A percentile compares a stretch with the other conserved stretches of the same genome.
These are phyloP conservation scores for Golubevia sp. DNA, from an alignment of 1,284 basidiomycete species.

Conservation along the genomic window DNA sequence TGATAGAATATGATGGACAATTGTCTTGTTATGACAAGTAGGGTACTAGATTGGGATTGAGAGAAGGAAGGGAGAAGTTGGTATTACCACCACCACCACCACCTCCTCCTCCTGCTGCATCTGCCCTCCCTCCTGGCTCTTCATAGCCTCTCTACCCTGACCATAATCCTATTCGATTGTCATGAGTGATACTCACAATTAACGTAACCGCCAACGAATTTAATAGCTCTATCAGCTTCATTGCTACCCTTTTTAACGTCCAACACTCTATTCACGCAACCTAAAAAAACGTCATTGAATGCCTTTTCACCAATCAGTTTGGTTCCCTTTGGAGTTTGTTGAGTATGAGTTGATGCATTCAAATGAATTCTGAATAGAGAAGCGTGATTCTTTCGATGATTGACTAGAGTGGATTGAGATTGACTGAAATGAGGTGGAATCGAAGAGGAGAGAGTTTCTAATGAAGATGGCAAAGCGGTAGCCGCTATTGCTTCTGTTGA, in stretches of 20 bases:
- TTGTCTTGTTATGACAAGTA: no score
- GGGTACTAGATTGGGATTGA: no score
- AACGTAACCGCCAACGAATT: conserved; percentile 51
- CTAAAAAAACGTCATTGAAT: conserved; percentile 51
- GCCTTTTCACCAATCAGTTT: conserved; percentile 51
- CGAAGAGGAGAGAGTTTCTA: background rate
- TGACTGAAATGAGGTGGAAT: conserved; percentile 38
- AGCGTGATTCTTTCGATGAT: conserved; percentile 58
- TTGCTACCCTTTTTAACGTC: conserved; percentile 48
- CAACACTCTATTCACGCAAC: conserved; percentile 47
- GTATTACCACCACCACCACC: no score
- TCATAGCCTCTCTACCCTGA: background rate
- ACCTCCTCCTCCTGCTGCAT: no score
- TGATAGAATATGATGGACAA: no score
- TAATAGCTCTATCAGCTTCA: conserved; percentile 50
- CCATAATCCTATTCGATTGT: background rate
- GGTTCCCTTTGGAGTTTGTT: conserved; percentile 25
- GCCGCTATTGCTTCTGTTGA: background rate
- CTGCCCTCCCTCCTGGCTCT: no score
- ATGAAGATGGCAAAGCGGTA: background rate
- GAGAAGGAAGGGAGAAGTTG: no score
- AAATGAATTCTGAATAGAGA: conserved; percentile 42
- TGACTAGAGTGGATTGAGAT: conserved; percentile 50
- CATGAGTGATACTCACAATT: conserved; percentile 16
- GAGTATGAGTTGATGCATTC: conserved; percentile 28